Evolutionary conservation across 139 green algal genomes (phyloP), one percentile per base, ranked within the genome.

Genomic region (Auxenochlorella pyrenoidosa): DNA sequence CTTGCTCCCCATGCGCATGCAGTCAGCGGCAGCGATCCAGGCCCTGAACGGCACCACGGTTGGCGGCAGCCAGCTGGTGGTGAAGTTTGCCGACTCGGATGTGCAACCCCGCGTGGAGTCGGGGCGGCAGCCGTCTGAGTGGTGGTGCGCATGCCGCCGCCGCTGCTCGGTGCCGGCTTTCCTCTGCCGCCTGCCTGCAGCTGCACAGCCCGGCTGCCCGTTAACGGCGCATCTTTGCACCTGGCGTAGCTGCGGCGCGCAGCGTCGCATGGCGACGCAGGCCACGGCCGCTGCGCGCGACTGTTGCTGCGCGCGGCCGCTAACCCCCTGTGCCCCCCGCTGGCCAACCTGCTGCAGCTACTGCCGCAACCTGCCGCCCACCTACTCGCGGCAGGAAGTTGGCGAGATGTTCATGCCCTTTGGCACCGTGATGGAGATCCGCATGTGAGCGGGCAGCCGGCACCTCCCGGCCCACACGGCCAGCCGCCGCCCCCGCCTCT

Each of bases 31-130:
- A 28, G 87, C 87, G 5, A 86, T 91, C n/a, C 41, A 79, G 15
- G 59, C 82, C 13, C 83, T 86, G 26, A 65, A 88, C 34, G 84
- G 79, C 3, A 36, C 47, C 5, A 58, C 54, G 1, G 40, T 91
- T n/a, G 32, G 43, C 30, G 88, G 88, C 32, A 70, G 82, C 24
- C 82, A 86, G 82, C 75, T 91, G 21, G 72, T 86, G 32, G 81
- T 91, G 21, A 91, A 91, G 60, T 75, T 89, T 47, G 88, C 88
- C 16, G 88, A 91, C 34, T 75, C 73, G 2, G 88, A 91, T 66
- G 80, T 91, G 73, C 82, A 75, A 43, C 88, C 88, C 5, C 86
- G 83, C 32, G 60, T 91, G 76, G 78, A 89, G 34, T 89, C 84
- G 21, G 88, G 88, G 26, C 75, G 59, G 41, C 68, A 73, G 47